phyloP scores from a whole-genome alignment of 129 eudicot genomes.

The Centaurea solstitialis region DNA sequence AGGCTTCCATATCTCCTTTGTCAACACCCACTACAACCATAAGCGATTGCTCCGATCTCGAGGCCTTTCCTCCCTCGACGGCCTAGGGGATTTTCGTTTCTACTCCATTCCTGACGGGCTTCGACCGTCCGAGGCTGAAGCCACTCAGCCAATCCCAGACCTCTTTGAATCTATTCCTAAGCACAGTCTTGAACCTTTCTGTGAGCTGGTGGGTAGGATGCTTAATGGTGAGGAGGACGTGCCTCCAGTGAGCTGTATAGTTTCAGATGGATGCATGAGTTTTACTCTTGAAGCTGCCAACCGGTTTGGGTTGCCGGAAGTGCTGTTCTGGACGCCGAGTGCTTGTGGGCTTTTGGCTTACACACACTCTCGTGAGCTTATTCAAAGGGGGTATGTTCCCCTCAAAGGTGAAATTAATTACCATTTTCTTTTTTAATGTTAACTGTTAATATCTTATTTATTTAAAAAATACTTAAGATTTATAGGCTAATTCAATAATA shows the following conservation, averaged over 20 bases:
- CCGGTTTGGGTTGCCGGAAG: conserved; percentile 56
- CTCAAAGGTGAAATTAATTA: conserved; percentile 52
- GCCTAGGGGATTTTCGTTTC: conserved; percentile 55
- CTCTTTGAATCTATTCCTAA: conserved; percentile 34
- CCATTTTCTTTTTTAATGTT: neutral
- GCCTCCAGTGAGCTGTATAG: conserved; percentile 68
- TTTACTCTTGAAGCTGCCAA: conserved; percentile 65
- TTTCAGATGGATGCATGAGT: conserved; percentile 68
- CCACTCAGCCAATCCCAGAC: conserved; percentile 52
- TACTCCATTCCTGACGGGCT: conserved; percentile 61
- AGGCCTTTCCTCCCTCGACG: conserved; percentile 44
- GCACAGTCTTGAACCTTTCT: conserved; percentile 43
- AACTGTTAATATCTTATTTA: too few species aligned
- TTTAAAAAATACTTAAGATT: too few species aligned
- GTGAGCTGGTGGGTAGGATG: conserved; percentile 42
- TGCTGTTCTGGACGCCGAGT: conserved; percentile 61
- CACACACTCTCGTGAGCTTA: conserved; percentile 33
- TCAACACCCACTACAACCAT: conserved; percentile 59
- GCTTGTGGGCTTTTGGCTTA: conserved; percentile 63
- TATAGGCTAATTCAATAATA: too few species aligned
- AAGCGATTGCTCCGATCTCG: conserved; percentile 55
- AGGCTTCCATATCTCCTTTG: conserved; percentile 62
- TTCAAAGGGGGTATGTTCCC: conserved; percentile 50
- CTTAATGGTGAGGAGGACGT: conserved; percentile 23
- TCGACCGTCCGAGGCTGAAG: conserved; percentile 46